Conservation (phyloP, 1,139 yeast species). For the Meyerozyma carpophila region DNA sequence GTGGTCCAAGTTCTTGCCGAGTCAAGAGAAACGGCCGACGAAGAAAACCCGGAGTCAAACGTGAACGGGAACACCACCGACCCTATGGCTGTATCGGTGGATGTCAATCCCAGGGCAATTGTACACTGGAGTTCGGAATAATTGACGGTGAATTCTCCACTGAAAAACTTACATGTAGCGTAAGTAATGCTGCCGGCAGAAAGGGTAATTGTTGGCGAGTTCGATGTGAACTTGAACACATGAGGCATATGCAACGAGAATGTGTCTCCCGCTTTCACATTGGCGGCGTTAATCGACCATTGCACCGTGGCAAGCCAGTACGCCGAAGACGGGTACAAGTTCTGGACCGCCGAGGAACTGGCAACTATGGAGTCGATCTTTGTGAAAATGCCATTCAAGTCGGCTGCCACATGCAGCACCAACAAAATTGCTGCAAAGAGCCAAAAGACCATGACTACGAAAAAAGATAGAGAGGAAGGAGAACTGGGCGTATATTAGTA, state of each 20-base stretch:
- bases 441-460: neutral
- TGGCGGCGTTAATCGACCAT: constrained; percentile 19
- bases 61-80: constrained; percentile 2
- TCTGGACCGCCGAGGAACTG: neutral
- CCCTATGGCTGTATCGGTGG: constrained; percentile 10
- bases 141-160: constrained; percentile 20
- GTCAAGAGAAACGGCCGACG: neutral
- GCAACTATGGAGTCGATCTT: neutral
- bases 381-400: neutral
- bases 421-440: neutral
- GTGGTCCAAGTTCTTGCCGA: constrained; percentile 1
- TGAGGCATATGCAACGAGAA: constrained; percentile 26
- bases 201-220: constrained; percentile 12
- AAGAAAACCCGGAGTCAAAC: constrained; percentile 3
- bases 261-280: constrained; percentile 25
- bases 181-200: constrained; percentile 12
- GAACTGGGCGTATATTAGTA: neutral
- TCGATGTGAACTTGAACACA: constrained; percentile 24
- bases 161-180: constrained; percentile 22
- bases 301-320: constrained; percentile 20
- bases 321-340: constrained; percentile 11
- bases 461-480: neutral
- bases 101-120: constrained; percentile 10
- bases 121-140: constrained; percentile 23
- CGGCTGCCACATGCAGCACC: neutral